phyloP scores from a whole-genome alignment of 306 rosid species.

The Bauhinia variegata region DNA sequence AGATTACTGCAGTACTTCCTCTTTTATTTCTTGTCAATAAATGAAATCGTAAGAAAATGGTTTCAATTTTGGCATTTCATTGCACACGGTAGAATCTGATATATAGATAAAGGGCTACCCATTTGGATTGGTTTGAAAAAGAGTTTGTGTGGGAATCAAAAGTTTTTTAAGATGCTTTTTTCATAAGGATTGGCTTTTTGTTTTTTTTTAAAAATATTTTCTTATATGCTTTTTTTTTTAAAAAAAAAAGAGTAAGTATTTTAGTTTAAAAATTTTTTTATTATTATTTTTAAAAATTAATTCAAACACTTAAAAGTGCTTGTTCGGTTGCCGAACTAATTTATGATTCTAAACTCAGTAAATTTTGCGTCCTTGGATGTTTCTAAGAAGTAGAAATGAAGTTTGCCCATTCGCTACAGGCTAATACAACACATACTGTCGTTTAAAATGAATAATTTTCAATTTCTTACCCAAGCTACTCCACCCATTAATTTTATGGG shows the following conservation, averaged over 20 bases:
- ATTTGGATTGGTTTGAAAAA: no score
- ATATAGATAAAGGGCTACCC: not conserved
- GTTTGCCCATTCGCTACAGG: conserved; percentile 2
- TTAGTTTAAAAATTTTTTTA: no score
- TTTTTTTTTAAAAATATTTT: no score
- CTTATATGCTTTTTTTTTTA: no score
- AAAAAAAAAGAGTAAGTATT: no score
- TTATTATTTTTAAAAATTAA: no score
- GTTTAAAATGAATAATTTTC: conserved; percentile 35
- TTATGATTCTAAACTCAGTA: not conserved
- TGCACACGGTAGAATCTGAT: not conserved
- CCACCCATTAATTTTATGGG: conserved; percentile 12
- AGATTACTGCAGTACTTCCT: not conserved
- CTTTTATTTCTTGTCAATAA: not conserved
- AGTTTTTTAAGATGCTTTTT: no score
- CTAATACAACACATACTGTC: conserved; percentile 3
- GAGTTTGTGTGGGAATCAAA: no score
- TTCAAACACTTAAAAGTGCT: no score
- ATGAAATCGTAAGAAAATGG: not conserved
- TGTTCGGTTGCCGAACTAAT: no score
- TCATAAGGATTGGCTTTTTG: no score
- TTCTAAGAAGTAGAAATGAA: not conserved
- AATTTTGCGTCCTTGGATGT: not conserved
- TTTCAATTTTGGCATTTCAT: no score
- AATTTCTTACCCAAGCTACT: conserved; percentile 37